A percentile compares a stretch with the other conserved stretches of the same genome.
Conservation (phyloP, 139 green algal species). For the Picochlorum sp. region DNA sequence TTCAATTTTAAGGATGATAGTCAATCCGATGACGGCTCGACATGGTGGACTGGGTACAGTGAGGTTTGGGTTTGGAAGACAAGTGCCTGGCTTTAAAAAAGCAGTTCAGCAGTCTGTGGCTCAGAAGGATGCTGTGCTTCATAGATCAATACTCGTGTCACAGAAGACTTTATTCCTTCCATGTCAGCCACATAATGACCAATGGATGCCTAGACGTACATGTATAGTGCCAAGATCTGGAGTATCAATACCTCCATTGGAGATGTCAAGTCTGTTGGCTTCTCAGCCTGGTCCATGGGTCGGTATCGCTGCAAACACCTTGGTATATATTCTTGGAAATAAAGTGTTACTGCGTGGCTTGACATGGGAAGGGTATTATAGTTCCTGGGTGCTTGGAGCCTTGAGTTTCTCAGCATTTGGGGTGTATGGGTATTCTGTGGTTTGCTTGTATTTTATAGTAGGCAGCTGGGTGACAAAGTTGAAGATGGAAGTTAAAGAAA, state of each 20-base stretch:
- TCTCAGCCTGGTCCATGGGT: slow-evolving; percentile 33
- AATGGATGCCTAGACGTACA: no score
- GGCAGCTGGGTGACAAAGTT: slow-evolving; percentile 88
- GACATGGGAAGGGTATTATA: slow-evolving; percentile 49
- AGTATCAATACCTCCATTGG: background rate
- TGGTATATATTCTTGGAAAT: slow-evolving; percentile 55
- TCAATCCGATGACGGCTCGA: no score
- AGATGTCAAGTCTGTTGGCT: background rate
- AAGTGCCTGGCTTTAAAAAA: no score
- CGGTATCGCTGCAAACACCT: slow-evolving; percentile 37
- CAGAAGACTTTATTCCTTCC: no score
- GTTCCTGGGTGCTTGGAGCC: slow-evolving; percentile 74
- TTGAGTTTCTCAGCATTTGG: slow-evolving; percentile 76
- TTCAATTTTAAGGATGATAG: no score
- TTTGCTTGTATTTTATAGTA: slow-evolving; percentile 94
- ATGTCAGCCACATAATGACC: no score
- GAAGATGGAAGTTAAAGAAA: slow-evolving; percentile 86
- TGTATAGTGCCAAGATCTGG: no score
- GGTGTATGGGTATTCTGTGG: slow-evolving; percentile 59
- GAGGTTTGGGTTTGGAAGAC: no score
- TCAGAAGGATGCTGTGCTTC: no score
- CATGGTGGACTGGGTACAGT: no score
- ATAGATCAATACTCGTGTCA: no score
- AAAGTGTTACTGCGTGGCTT: slow-evolving; percentile 66
- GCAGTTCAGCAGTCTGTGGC: no score